These are phyloP conservation scores for Chrysochromulina tobinii DNA, from an alignment of 78 protist species.

Conservation along the genomic window DNA sequence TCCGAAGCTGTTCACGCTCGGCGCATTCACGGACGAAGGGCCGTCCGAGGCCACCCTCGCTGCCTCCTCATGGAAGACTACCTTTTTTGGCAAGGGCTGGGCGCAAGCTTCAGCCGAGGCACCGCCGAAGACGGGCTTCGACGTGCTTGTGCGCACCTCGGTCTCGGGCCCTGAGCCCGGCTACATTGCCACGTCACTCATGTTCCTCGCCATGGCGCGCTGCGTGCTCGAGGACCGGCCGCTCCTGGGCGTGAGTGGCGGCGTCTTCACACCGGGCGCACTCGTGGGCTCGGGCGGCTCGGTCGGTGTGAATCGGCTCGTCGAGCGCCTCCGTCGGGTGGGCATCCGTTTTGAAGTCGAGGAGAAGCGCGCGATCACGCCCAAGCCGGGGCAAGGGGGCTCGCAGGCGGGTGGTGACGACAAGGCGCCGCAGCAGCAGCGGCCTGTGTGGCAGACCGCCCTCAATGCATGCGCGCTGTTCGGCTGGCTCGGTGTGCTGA, in stretches of 20 bases:
- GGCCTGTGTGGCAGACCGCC: no score
- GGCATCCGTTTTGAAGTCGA: neutral
- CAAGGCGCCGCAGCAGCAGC: no score
- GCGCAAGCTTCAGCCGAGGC: neutral
- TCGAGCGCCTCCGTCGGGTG: neutral
- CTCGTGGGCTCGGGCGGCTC: neutral
- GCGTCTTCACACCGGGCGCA: neutral
- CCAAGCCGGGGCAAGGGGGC: no score
- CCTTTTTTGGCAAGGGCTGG: neutral
- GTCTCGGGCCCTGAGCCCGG: neutral
- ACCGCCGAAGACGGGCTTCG: neutral
- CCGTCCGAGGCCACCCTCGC: neutral
- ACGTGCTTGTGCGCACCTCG: neutral
- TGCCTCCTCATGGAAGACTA: neutral
- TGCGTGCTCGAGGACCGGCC: neutral
- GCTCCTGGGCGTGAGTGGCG: neutral
- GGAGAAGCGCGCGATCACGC: no score
- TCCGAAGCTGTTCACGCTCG: neutral
- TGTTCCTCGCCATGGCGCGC: neutral
- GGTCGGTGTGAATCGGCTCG: neutral
- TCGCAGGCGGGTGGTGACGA: no score
- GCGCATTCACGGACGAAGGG: conserved; percentile 3
- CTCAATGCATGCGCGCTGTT: no score
- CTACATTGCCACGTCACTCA: neutral
- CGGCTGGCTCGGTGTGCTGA: no score